Conservation (phyloP, 305 asterid species). For the Fraxinus floribunda region DNA sequence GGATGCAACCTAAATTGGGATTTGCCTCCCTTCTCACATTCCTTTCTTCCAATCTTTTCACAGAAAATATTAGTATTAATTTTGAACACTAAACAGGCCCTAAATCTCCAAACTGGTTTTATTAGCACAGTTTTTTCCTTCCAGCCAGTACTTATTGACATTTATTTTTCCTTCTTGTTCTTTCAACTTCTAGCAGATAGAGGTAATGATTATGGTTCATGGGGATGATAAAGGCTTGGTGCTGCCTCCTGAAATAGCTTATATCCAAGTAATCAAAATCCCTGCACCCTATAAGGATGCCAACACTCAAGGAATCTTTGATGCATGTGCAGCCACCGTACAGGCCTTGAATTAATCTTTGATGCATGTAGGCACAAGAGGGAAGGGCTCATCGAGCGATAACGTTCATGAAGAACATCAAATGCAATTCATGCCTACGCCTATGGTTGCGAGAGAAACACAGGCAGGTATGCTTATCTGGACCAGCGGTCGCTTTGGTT, state of each 20-base stretch:
- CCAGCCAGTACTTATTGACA: neutral
- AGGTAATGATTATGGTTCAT: constrained; percentile 94
- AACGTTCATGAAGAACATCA: no score
- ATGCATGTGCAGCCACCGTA: constrained; percentile 70
- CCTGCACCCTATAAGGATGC: constrained; percentile 92
- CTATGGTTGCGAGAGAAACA: no score
- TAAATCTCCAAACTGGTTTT: neutral
- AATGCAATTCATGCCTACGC: no score
- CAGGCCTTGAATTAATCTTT: constrained; percentile 58
- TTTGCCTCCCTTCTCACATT: neutral
- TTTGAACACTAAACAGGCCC: neutral
- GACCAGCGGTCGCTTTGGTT: no score
- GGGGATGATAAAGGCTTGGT: constrained; percentile 95
- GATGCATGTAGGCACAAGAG: no score
- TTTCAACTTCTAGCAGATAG: constrained; percentile 51
- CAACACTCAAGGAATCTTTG: constrained; percentile 66
- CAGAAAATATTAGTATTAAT: neutral
- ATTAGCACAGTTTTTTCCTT: neutral
- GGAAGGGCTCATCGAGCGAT: no score
- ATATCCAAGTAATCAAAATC: constrained; percentile 68
- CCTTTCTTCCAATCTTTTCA: neutral
- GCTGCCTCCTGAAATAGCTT: constrained; percentile 88
- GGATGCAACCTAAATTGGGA: neutral
- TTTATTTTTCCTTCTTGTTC: neutral
- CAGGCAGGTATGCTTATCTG: no score